Evolutionary conservation across 2,329 filamentous ascomycete species (phyloP), one percentile per base, ranked within the genome.

Genomic region (Fusarium metavorans): DNA sequence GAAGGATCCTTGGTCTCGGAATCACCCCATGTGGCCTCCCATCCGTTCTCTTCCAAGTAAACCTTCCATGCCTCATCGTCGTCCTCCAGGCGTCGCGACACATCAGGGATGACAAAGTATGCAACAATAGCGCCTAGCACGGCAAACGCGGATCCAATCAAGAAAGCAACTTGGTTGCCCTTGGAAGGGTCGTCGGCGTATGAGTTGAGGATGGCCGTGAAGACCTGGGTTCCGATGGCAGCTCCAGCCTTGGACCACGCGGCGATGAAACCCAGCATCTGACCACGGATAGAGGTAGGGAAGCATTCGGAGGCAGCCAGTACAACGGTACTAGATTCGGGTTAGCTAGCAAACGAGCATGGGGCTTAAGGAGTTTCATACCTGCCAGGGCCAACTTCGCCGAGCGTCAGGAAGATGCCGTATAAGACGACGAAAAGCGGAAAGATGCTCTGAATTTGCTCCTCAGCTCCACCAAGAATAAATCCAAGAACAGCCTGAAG

Each of bases 361-460:
- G 50, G 16, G 6, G n/a, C 9, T 4, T 20, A 5, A 18, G 18
- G 14, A 8, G 13, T 35, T 8, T 27, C 74, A 64, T 78, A 81
- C 75, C 83, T 85, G 70, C 87, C 87, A 4, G 87, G 87, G 0
- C 87, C 87, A 58, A 89, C 84, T 68, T 88, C 86, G 1, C 87
- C 86, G 0, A 88, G 76, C 0, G 84, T 84, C 34, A 85, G 78
- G 74, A 89, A 88, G 54, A 88, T 80, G 1, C 87, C 87, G 64
- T 88, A 88, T 13, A 89, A 78, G 5, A 88, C 84, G 0, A 89
- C 78, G 65, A 89, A 89, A 0, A 88, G 81, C 0, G 87, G 85
- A 35, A 88, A 85, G 3, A 88, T 77, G 0, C 60, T 81, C 72
- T 87, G 84, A 48, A 89, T 87, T 0, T 80, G 82, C 0, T 76